Percentiles rank a stretch among this genome's conserved stretches.
Evolutionary conservation across 345 rosid species (phyloP).

Genomic region (Toxicodendron radicans): DNA sequence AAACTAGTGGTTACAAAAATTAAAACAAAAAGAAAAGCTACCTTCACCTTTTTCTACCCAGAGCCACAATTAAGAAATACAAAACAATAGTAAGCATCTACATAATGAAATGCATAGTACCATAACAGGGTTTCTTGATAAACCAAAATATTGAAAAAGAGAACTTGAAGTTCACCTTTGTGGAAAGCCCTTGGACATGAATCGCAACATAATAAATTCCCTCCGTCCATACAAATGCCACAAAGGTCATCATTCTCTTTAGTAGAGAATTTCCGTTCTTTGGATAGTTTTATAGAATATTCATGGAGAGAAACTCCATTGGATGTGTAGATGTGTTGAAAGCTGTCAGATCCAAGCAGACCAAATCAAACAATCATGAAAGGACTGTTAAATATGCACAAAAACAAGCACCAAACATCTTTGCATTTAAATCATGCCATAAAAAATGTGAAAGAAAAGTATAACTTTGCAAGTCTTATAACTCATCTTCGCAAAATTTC

Average conservation of each 20-base stretch:
- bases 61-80: neutral
- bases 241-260: slow-evolving; percentile 87
- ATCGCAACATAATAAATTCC: slow-evolving; percentile 88
- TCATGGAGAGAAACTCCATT: slow-evolving; percentile 99
- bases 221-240: slow-evolving; percentile 80
- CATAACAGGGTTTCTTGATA: neutral
- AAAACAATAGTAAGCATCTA: neutral
- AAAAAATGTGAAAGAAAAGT: neutral
- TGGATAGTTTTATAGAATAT: slow-evolving; percentile 63
- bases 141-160: slow-evolving; percentile 1
- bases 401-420: neutral
- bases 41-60: neutral
- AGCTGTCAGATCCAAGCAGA: slow-evolving; percentile 44
- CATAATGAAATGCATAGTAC: neutral
- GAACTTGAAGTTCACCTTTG: slow-evolving; percentile 48
- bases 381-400: neutral
- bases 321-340: slow-evolving; percentile 87
- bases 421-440: neutral
- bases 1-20: neutral
- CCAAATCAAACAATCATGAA: slow-evolving; percentile 5
- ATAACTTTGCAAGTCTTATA: neutral
- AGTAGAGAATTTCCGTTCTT: slow-evolving; percentile 49
- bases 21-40: neutral
- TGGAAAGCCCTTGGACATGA: slow-evolving; percentile 96
- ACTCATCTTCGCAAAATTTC: neutral